Evolutionary conservation across 768 basidiomycete species (phyloP).

Genomic region (Udeniomyces megalosporus): DNA sequence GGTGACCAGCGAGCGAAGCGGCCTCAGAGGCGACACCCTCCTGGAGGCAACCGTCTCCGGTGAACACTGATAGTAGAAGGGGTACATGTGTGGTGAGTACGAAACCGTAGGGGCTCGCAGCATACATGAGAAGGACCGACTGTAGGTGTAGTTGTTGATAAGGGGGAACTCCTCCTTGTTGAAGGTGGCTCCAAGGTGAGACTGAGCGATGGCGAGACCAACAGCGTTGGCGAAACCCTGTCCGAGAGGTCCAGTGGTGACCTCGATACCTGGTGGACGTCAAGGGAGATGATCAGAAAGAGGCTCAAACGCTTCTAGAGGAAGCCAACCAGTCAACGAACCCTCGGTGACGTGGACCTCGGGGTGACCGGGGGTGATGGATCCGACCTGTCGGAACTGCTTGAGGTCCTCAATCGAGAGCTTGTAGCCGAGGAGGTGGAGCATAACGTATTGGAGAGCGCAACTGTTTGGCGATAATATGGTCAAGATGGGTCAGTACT

Average conservation of each 20-base stretch:
- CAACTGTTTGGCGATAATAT: conserved; percentile 51
- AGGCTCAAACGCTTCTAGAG: background rate
- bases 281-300: too few species aligned
- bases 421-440: conserved; percentile 85
- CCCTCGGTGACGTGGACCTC: conserved; percentile 57
- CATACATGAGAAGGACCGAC: conserved; percentile 29
- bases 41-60: conserved; percentile 91
- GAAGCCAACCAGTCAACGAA: conserved; percentile 24
- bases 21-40: conserved; percentile 92
- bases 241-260: conserved; percentile 90
- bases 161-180: conserved; percentile 66
- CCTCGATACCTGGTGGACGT: conserved; percentile 32
- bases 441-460: conserved; percentile 78
- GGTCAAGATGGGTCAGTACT: too few species aligned
- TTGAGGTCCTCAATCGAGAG: conserved; percentile 84
- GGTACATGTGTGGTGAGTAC: conserved; percentile 4
- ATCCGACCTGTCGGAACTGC: conserved; percentile 76
- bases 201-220: conserved; percentile 82
- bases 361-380: conserved; percentile 84
- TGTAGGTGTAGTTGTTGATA: conserved; percentile 76
- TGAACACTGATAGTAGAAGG: conserved; percentile 44
- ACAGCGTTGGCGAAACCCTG: conserved; percentile 80
- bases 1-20: conserved; percentile 79
- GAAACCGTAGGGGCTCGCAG: too few species aligned
- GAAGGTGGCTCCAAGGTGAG: conserved; percentile 73